Evolutionary conservation across 2,329 filamentous ascomycete species (phyloP).

Genomic region (Hysterium pulicare): DNA sequence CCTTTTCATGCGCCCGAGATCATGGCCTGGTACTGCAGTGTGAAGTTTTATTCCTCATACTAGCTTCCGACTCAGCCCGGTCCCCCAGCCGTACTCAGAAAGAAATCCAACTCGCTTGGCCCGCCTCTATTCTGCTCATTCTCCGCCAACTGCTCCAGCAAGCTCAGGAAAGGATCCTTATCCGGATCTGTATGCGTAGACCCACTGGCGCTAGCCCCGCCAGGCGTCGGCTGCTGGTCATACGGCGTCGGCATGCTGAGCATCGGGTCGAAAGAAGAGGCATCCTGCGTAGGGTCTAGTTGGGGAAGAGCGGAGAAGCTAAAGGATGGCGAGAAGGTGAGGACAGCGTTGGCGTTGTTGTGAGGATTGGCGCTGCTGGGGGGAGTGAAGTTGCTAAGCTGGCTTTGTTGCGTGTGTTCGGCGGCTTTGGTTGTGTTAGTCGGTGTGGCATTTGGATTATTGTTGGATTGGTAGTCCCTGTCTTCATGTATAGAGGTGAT

Average conservation of each 20-base stretch:
- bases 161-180: constrained; percentile 75
- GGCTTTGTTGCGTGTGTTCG: constrained; percentile 6
- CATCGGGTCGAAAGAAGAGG: constrained; percentile 36
- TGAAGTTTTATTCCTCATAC: no score
- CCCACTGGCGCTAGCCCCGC: constrained; percentile 41
- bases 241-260: constrained; percentile 40
- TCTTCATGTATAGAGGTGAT: constrained; percentile 19
- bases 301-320: constrained; percentile 33
- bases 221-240: constrained; percentile 44
- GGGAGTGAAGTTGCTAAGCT: constrained; percentile 18
- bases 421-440: constrained; percentile 22
- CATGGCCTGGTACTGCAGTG: no score
- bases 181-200: constrained; percentile 50
- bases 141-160: constrained; percentile 79
- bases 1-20: no score
- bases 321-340: constrained; percentile 43
- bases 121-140: constrained; percentile 69
- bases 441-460: neutral
- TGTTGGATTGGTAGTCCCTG: neutral
- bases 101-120: constrained; percentile 75
- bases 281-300: constrained; percentile 20
- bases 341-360: constrained; percentile 18
- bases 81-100: constrained; percentile 48
- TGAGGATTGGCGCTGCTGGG: constrained; percentile 16
- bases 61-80: no score